Evolutionary conservation across 2,329 filamentous ascomycete genomes (phyloP).

Genomic region (Talaromyces sp.): DNA sequence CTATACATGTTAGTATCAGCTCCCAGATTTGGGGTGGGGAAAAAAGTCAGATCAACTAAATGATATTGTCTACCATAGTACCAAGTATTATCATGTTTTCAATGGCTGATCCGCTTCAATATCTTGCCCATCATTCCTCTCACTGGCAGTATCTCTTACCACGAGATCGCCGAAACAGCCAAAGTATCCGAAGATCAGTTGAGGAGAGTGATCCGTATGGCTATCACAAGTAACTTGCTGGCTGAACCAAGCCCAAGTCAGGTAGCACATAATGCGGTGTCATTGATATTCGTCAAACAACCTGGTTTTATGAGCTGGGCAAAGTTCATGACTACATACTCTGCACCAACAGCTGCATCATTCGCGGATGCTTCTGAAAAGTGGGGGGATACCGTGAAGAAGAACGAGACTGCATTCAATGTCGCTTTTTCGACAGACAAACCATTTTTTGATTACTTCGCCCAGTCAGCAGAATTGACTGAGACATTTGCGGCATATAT

Average conservation of each 20-base stretch:
- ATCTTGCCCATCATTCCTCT: background rate
- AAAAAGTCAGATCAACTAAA: background rate
- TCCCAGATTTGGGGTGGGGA: background rate
- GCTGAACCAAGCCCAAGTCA: background rate
- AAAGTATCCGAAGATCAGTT: background rate
- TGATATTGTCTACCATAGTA: background rate
- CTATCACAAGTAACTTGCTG: background rate
- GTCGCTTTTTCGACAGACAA: background rate
- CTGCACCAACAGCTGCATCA: background rate
- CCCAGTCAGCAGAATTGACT: background rate
- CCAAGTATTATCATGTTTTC: background rate
- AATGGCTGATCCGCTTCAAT: background rate
- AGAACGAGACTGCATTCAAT: background rate
- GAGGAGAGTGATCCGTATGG: background rate
- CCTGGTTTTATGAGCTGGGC: background rate
- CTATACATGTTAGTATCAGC: background rate
- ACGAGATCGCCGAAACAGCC: background rate
- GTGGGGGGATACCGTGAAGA: background rate
- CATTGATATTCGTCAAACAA: background rate
- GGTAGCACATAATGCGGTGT: background rate
- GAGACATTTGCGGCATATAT: background rate
- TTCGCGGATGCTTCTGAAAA: background rate
- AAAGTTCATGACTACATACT: background rate
- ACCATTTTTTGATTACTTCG: background rate
- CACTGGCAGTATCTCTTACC: background rate